Evolutionary conservation across 2,329 filamentous ascomycete genomes (phyloP).

Genomic region (Fusarium phyllophilum): DNA sequence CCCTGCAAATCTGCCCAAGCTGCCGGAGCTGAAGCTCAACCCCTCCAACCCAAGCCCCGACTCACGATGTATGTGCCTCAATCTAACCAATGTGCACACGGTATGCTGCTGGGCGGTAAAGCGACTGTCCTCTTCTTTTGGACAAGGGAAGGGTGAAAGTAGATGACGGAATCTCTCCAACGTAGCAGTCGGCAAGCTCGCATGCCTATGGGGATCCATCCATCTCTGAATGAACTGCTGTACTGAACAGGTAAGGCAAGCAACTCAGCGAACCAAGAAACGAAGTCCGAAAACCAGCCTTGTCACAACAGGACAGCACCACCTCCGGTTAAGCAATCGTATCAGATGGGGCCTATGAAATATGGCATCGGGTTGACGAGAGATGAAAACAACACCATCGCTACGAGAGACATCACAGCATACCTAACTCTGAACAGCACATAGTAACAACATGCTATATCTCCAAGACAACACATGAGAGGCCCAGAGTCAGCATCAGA

Average conservation of each 20-base stretch:
- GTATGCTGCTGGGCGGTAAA: slow-evolving; percentile 19
- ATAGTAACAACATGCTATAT: slow-evolving; percentile 21
- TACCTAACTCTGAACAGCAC: slow-evolving; percentile 15
- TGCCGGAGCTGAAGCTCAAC: slow-evolving; percentile 11
- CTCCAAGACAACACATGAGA: slow-evolving; percentile 31
- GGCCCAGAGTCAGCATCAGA: slow-evolving; percentile 20
- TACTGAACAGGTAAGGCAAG: slow-evolving; percentile 15
- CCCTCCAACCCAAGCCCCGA: slow-evolving; percentile 2
- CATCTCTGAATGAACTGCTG: slow-evolving; percentile 8
- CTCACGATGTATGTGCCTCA: slow-evolving; percentile 5
- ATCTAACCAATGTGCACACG: slow-evolving; percentile 16
- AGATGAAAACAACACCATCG: slow-evolving; percentile 26
- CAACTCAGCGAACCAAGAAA: slow-evolving; percentile 11
- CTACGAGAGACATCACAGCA: slow-evolving; percentile 27
- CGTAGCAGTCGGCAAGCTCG: slow-evolving; percentile 26
- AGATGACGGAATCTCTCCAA: slow-evolving; percentile 15
- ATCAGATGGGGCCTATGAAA: slow-evolving; percentile 2
- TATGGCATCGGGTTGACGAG: slow-evolving; percentile 5
- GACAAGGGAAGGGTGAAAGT: slow-evolving; percentile 1
- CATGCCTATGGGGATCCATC: slow-evolving; percentile 14
- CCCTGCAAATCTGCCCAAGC: slow-evolving; percentile 31
- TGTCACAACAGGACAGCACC: slow-evolving; percentile 15
- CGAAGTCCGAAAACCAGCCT: slow-evolving; percentile 10
- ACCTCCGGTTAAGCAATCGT: slow-evolving; percentile 16
- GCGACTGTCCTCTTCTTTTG: slow-evolving; percentile 5